Base-by-base conservation (phyloP, 352 stramenopile genomes). In the Phytophthora europaea region DNA sequence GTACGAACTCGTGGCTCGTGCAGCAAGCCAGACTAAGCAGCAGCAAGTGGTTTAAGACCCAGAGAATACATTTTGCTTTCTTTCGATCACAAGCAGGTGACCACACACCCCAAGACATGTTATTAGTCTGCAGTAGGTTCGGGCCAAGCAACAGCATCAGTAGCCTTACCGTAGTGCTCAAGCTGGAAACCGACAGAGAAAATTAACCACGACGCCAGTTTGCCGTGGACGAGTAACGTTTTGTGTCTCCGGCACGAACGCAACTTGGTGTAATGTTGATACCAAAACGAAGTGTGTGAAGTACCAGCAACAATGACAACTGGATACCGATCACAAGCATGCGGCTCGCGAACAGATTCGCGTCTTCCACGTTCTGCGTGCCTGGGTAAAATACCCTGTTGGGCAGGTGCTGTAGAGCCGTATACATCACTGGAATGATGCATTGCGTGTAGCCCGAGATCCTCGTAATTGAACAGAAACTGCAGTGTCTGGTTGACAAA, bases 241-340 rank as follows among this genome's bases (percentile, higher is more conserved):
- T 15, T 85, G 72, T 0, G 63, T 75, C 57, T 85, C 72, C 20
- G 82, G 62, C 50, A 84, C 80, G 48, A 87, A 84, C 31, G 57
- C 70, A 18, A 85, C 45, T n/a, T 81, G 75, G 31, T 76, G 70
- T 6, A 87, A 34, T 10, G 65, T 47, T 7, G 63, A 45, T 10
- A 76, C 9, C 16, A 23, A 72, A 76, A 18, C 48, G 54, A 45
- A 72, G 48, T 20, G 48, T 16, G 57, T 69, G 58, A 0, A 76
- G 51, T 0, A 28, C n/a, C 16, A 76, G 10, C 34, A 73, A 50
- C 13, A 61, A 26, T 20, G 61, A 4, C 13, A 76, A 52, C 33
- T 76, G 51, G 16, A 76, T 38, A 2, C 43, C 22, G 36, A 76
- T 73, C 18, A 63, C 50, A 18, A 40, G 20, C 43, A 76, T 65